Base-by-base conservation (phyloP, 306 rosid species). In the Medicago ruthenica region DNA sequence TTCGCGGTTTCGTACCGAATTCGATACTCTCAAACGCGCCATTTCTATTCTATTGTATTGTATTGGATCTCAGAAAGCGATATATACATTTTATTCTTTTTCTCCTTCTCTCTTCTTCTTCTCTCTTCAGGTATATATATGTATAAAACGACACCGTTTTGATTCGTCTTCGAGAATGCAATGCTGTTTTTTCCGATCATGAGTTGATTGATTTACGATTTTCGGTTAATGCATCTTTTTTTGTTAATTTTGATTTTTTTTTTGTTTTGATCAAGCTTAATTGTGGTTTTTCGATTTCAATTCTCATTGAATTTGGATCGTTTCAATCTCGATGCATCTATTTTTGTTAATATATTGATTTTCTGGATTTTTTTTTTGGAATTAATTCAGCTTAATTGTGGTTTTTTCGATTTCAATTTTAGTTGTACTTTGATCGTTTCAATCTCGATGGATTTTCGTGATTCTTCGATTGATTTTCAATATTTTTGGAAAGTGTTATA, bases 11-110 rank as follows among this genome's bases (percentile, higher is more conserved):
- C 85, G 88, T 84, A 77, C 80, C 70, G 83, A 34, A 57, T 63
- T 73, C 86, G 81, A 70, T 42, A 81, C 77, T 68, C 76, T 55
- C 67, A 62, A 20, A 62, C 16, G 72, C 81, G 78, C 70, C 87
- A 66, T 82, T 73, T 45, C 0, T 4, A 13, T 73, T 45, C 0
- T 4, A 13, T 45, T 45, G 16, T 5, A 45, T 44, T 45, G 51
- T 6, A 45, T 45, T 69, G 81, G 82, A 74, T 74, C 86, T 70
- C 80, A 62, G 74, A 79, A 86, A 77, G 85, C 85, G 80, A 81
- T 42, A 22, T 42, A 22, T 42, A 20, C 69, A 22, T 60, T 71
- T 80, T 68, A 71, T 71, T 63, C n/a, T 16, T 16, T 31, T 31
- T 6, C 42, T 21, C 7, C 63, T n/a, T 7, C 51, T 13, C 67